Percentiles rank a stretch among this genome's conserved stretches.
These are phyloP conservation scores for Isatis tinctoria DNA, from an alignment of 345 rosid genomes.

Conservation along the genomic window DNA sequence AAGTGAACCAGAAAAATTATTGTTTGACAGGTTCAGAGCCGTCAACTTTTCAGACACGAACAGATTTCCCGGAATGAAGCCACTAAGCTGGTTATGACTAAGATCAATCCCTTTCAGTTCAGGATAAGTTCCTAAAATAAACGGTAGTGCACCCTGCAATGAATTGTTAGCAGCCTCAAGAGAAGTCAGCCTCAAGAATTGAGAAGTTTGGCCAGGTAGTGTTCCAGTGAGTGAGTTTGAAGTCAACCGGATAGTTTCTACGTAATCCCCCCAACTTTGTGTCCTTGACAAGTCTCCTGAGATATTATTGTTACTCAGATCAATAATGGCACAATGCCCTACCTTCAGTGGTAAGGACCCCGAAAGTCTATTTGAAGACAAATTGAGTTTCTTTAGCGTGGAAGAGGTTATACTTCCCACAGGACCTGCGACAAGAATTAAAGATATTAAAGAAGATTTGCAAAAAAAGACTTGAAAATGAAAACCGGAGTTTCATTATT, in stretches of 20 bases:
- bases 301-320: constrained; percentile 66
- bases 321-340: constrained; percentile 69
- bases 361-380: constrained; percentile 69
- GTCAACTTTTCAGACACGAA: constrained; percentile 56
- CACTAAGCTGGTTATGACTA: constrained; percentile 60
- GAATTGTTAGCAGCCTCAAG: constrained; percentile 60
- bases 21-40: constrained; percentile 61
- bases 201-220: constrained; percentile 61
- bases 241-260: constrained; percentile 67
- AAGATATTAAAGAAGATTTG: background rate
- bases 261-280: constrained; percentile 75
- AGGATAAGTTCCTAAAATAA: constrained; percentile 54
- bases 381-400: constrained; percentile 68
- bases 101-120: constrained; percentile 65
- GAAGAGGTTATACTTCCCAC: constrained; percentile 65
- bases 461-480: background rate
- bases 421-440: constrained; percentile 52
- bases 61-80: constrained; percentile 52
- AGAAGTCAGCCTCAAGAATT: constrained; percentile 65
- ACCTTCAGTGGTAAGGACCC: constrained; percentile 60
- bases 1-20: constrained; percentile 67
- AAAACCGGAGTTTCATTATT: background rate
- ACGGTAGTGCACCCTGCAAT: constrained; percentile 62
- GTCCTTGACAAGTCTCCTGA: constrained; percentile 74
- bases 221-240: constrained; percentile 66